Evolutionary conservation across 768 basidiomycete species (phyloP).

Genomic region (Podaxis mareebaensis): DNA sequence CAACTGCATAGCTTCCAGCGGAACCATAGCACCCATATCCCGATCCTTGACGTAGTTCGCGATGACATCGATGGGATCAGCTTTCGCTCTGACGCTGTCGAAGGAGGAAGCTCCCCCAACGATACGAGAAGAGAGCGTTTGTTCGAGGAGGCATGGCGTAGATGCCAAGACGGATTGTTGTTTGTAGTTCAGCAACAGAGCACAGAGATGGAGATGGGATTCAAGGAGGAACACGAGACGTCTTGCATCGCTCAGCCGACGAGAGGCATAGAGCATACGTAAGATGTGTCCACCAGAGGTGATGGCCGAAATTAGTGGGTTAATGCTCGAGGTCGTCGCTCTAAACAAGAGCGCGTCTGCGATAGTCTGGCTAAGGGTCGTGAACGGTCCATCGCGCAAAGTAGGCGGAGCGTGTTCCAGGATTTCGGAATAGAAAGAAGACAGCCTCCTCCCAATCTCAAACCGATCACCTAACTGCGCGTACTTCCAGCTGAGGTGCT

Average conservation of each 20-base stretch:
- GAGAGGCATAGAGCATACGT: conserved; percentile 56
- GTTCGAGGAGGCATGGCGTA: conserved; percentile 72
- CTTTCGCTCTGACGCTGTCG: conserved; percentile 47
- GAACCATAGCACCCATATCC: conserved; percentile 59
- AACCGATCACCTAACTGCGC: conserved; percentile 78
- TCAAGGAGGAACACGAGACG: conserved; percentile 70
- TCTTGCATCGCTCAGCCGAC: conserved; percentile 69
- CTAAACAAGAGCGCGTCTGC: conserved; percentile 72
- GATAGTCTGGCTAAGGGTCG: conserved; percentile 59
- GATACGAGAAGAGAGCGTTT: conserved; percentile 66
- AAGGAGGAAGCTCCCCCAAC: conserved; percentile 47
- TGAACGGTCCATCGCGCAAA: conserved; percentile 57
- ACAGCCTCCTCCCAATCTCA: conserved; percentile 72
- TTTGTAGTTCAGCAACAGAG: conserved; percentile 67
- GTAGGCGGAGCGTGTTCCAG: conserved; percentile 61
- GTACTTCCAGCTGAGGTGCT: conserved; percentile 87
- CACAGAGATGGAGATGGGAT: conserved; percentile 61
- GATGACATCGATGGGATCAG: conserved; percentile 76
- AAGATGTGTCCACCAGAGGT: conserved; percentile 61
- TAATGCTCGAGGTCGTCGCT: conserved; percentile 78
- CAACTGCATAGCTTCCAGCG: conserved; percentile 65
- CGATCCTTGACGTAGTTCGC: conserved; percentile 66
- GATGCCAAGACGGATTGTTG: conserved; percentile 41
- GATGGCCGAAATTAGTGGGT: conserved; percentile 74
- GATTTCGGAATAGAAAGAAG: conserved; percentile 66